These are phyloP conservation scores for Sanghuangporus baumii DNA, from an alignment of 1,284 basidiomycete genomes.

Conservation along the genomic window DNA sequence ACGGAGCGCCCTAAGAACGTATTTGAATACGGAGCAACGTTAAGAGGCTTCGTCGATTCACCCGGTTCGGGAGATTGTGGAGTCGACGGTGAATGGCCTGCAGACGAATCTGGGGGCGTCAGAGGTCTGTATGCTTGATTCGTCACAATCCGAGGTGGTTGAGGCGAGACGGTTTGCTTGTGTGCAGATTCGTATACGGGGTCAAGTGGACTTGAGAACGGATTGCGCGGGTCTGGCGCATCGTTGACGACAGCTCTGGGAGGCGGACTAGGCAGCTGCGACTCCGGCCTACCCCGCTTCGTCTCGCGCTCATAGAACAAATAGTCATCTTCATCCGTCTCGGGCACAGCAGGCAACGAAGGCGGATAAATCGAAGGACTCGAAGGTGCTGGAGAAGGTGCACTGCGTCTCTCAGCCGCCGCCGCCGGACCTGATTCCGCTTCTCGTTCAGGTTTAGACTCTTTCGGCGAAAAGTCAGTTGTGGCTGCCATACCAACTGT, in stretches of 20 bases:
- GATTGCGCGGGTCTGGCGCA: conserved; percentile 6
- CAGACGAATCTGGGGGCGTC: conserved; percentile 18
- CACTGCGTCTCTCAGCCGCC: conserved; percentile 16
- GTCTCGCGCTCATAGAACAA: conserved; percentile 25
- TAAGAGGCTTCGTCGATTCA: conserved; percentile 5
- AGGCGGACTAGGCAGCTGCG: background rate
- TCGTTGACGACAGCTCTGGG: conserved; percentile 9
- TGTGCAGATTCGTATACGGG: background rate
- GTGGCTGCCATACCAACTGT: conserved; percentile 14
- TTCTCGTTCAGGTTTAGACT: background rate
- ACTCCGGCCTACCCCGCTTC: conserved; percentile 13
- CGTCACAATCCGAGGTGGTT: conserved; percentile 3
- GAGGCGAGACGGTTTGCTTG: background rate
- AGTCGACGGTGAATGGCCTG: conserved; percentile 11
- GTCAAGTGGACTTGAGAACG: conserved; percentile 6
- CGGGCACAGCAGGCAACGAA: conserved; percentile 32
- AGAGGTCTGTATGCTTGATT: conserved; percentile 13
- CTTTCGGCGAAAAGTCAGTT: conserved; percentile 11
- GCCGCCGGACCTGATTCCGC: background rate
- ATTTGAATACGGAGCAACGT: conserved; percentile 8
- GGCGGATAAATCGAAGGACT: conserved; percentile 57
- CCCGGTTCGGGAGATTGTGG: conserved; percentile 2
- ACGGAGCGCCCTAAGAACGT: conserved; percentile 15
- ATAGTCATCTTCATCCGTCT: conserved; percentile 27
- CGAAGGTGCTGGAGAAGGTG: conserved; percentile 34